A percentile compares a stretch with the other conserved stretches of the same genome.
These are phyloP conservation scores for Paraconiothyrium sp. DNA, from an alignment of 2,329 filamentous ascomycete genomes.

Conservation along the genomic window DNA sequence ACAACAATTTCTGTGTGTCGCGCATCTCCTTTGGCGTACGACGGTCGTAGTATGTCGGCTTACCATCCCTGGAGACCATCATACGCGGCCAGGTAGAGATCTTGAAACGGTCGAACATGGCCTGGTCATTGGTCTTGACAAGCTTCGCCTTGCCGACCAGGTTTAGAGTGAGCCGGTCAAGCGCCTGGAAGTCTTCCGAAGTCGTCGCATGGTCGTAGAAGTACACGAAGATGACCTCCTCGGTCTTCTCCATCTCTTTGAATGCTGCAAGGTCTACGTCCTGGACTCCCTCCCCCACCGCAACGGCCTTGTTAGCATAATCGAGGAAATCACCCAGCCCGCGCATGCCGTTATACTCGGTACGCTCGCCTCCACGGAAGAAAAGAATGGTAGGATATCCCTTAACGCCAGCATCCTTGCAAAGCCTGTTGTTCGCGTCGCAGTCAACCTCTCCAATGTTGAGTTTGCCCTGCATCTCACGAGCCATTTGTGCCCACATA, in stretches of 20 bases:
- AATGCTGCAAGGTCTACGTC: constrained; percentile 82
- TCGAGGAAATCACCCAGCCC: constrained; percentile 89
- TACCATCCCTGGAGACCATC: constrained; percentile 86
- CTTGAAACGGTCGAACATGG: constrained; percentile 84
- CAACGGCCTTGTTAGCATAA: constrained; percentile 87
- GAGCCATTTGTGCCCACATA: constrained; percentile 87
- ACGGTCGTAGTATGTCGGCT: constrained; percentile 88
- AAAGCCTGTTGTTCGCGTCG: constrained; percentile 84
- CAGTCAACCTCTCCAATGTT: constrained; percentile 98
- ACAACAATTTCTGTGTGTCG: constrained; percentile 79
- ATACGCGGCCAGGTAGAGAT: constrained; percentile 97
- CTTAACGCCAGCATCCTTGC: constrained; percentile 83
- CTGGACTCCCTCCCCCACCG: constrained; percentile 77
- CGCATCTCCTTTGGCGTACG: constrained; percentile 92
- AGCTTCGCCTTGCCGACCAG: constrained; percentile 91
- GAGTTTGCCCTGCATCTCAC: constrained; percentile 87
- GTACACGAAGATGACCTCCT: constrained; percentile 96
- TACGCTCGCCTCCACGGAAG: constrained; percentile 89
- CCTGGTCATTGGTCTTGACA: constrained; percentile 86
- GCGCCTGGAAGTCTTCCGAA: constrained; percentile 86
- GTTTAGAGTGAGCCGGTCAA: constrained; percentile 86
- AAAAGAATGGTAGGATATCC: constrained; percentile 91
- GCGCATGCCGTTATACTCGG: constrained; percentile 91
- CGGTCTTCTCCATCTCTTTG: constrained; percentile 84
- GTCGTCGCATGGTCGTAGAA: constrained; percentile 98